phyloP scores from a whole-genome alignment of 2,329 filamentous ascomycete species.

The Claviceps purpurea region DNA sequence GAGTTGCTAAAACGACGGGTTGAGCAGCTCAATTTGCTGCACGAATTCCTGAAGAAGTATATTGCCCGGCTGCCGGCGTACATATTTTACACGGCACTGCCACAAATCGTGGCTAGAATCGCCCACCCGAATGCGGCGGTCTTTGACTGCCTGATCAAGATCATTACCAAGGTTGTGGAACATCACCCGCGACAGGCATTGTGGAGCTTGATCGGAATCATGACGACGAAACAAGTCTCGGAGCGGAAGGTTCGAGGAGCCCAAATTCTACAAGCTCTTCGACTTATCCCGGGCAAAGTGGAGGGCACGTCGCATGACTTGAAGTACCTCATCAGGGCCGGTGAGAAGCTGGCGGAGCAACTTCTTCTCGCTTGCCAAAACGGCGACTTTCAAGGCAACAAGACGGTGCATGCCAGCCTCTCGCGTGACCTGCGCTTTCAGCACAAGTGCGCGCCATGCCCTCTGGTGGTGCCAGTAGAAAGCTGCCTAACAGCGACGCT shows the following conservation, averaged over 20 bases:
- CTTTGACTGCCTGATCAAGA: conserved; percentile 60
- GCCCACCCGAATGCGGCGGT: conserved; percentile 70
- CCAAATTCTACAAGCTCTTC: conserved; percentile 37
- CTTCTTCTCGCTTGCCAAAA: conserved; percentile 69
- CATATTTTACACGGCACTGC: conserved; percentile 69
- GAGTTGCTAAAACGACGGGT: conserved; percentile 43
- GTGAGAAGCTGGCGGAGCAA: conserved; percentile 73
- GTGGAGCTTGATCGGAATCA: conserved; percentile 81
- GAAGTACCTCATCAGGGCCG: conserved; percentile 57
- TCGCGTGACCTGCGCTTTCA: conserved; percentile 70
- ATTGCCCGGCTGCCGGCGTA: conserved; percentile 58
- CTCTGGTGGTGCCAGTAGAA: conserved; percentile 81
- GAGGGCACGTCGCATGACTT: conserved; percentile 46
- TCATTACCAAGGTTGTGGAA: conserved; percentile 76
- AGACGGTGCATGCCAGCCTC: conserved; percentile 57
- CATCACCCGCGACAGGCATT: conserved; percentile 82
- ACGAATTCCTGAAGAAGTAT: conserved; percentile 69
- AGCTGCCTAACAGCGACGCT: conserved; percentile 69
- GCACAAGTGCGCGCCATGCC: conserved; percentile 68
- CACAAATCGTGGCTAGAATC: conserved; percentile 93
- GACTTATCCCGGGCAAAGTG: conserved; percentile 33
- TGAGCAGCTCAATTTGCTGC: conserved; percentile 54
- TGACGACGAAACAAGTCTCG: conserved; percentile 59
- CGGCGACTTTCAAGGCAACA: conserved; percentile 56
- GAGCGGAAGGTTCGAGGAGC: conserved; percentile 48